A percentile compares a stretch with the other conserved stretches of the same genome.
These are phyloP conservation scores for Stachybotrys echinatus DNA, from an alignment of 2,329 filamentous ascomycete genomes.

Conservation along the genomic window DNA sequence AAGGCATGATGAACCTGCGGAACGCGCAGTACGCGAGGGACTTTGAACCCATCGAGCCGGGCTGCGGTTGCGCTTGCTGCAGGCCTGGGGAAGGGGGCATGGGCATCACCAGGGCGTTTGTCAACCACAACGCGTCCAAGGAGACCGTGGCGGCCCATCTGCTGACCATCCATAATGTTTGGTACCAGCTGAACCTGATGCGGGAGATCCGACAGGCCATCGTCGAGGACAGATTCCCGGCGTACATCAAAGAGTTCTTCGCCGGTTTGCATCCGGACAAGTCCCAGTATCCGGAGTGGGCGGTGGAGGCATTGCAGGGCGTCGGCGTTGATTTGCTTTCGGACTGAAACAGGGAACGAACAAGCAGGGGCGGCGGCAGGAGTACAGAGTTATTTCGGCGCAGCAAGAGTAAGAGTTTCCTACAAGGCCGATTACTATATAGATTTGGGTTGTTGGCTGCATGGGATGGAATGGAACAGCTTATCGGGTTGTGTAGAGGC, in stretches of 20 bases:
- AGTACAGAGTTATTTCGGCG: too few relatives aligned
- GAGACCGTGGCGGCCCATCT: slow-evolving; percentile 86
- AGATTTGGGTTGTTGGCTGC: too few relatives aligned
- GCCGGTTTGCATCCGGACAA: slow-evolving; percentile 55
- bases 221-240: slow-evolving; percentile 73
- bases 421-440: too few relatives aligned
- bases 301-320: slow-evolving; percentile 67
- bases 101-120: slow-evolving; percentile 80
- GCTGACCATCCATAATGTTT: slow-evolving; percentile 92
- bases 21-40: slow-evolving; percentile 71
- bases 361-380: too few relatives aligned
- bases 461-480: too few relatives aligned
- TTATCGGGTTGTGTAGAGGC: too few relatives aligned
- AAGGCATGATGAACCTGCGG: slow-evolving; percentile 79
- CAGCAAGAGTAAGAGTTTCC: too few relatives aligned
- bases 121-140: slow-evolving; percentile 88
- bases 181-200: slow-evolving; percentile 88
- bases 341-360: slow-evolving; percentile 3
- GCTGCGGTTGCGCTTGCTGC: slow-evolving; percentile 78
- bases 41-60: slow-evolving; percentile 77
- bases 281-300: slow-evolving; percentile 77
- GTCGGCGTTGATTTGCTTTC: slow-evolving; percentile 67
- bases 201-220: slow-evolving; percentile 68
- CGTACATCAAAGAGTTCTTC: slow-evolving; percentile 77
- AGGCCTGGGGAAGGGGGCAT: slow-evolving; percentile 63